phyloP scores from a whole-genome alignment of 352 stramenopile species.

The Pythium diclinum region DNA sequence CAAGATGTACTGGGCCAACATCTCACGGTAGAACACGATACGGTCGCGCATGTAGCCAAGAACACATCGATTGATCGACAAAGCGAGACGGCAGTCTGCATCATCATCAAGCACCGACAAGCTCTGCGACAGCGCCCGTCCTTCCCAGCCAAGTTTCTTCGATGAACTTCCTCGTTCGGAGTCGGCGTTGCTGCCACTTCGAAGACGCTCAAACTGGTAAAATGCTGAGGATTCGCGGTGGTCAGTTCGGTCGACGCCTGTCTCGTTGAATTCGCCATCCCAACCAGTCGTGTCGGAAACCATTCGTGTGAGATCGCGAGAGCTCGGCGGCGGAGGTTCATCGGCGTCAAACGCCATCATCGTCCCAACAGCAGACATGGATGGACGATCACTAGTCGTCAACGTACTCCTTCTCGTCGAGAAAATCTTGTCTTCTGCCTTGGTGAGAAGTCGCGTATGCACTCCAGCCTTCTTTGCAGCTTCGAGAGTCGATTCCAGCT shows the following conservation, averaged over 20 bases:
- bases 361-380: constrained; percentile 9
- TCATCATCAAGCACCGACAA: constrained; percentile 56
- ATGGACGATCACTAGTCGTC: constrained; percentile 31
- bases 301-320: constrained; percentile 21
- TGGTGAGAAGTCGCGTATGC: constrained; percentile 52
- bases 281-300: constrained; percentile 48
- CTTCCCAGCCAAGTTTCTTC: constrained; percentile 67
- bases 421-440: constrained; percentile 57
- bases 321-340: constrained; percentile 4
- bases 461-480: constrained; percentile 55
- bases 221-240: constrained; percentile 45
- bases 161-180: constrained; percentile 32
- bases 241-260: constrained; percentile 6
- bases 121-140: constrained; percentile 57
- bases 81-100: constrained; percentile 40
- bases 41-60: constrained; percentile 95
- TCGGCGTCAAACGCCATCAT: constrained; percentile 7
- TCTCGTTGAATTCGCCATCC: constrained; percentile 28
- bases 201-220: constrained; percentile 65
- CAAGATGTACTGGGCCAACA: constrained; percentile 92
- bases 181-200: constrained; percentile 43
- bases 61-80: constrained; percentile 92
- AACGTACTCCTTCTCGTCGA: constrained; percentile 28
- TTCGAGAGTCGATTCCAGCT: constrained; percentile 56
- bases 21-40: constrained; percentile 92